Evolutionary conservation across 2,329 filamentous ascomycete species (phyloP).

Genomic region (Grosmannia huntii): DNA sequence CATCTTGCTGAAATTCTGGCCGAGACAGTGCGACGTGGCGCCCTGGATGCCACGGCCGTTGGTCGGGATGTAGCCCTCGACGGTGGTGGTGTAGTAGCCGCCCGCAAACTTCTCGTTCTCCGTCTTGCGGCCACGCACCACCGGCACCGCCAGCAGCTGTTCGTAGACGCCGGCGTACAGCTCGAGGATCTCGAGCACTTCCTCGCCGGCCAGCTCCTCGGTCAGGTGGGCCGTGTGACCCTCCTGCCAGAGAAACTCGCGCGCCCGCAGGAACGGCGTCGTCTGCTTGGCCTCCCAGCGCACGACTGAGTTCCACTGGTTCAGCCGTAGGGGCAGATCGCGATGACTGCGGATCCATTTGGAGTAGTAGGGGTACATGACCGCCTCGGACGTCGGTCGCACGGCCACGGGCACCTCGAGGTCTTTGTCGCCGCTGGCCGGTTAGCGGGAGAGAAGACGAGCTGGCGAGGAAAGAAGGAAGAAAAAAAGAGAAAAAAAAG

Average conservation of each 20-base stretch:
- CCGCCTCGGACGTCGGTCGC: conserved; percentile 57
- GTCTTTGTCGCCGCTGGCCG: conserved; percentile 67
- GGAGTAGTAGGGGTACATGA: conserved; percentile 93
- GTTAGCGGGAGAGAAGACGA: neutral
- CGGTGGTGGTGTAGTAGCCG: conserved; percentile 90
- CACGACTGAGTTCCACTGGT: conserved; percentile 87
- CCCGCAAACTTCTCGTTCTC: conserved; percentile 98
- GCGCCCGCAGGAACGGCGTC: conserved; percentile 73
- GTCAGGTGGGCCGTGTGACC: conserved; percentile 84
- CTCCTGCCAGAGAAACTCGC: conserved; percentile 98
- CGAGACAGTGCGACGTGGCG: conserved; percentile 84
- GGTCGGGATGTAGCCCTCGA: conserved; percentile 91
- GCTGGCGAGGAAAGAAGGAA: neutral
- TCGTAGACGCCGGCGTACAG: conserved; percentile 88
- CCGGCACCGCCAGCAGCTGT: conserved; percentile 83
- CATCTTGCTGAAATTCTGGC: conserved; percentile 98
- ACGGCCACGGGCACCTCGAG: conserved; percentile 68
- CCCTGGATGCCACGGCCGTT: conserved; percentile 96
- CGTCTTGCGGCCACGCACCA: conserved; percentile 88
- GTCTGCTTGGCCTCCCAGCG: conserved; percentile 96
- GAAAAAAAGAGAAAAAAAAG: neutral
- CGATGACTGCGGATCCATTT: conserved; percentile 96
- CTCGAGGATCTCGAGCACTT: conserved; percentile 88
- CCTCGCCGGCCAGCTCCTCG: conserved; percentile 64
- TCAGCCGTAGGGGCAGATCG: conserved; percentile 84